A percentile compares a stretch with the other conserved stretches of the same genome.
Conservation (phyloP, 805 yeast genomes). For the Yamadazyma olivae region DNA sequence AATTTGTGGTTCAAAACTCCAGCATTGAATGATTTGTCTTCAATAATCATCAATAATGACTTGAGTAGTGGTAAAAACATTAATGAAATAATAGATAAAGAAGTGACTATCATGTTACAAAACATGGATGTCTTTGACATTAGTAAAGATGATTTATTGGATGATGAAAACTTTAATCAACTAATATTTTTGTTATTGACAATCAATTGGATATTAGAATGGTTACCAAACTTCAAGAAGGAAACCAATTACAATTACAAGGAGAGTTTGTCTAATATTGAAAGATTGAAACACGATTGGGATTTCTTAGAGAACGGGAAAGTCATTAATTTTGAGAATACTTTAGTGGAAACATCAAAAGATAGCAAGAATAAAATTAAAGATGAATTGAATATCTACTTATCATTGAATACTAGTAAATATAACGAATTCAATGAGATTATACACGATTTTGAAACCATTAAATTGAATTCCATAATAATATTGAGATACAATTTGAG, state of each 20-base stretch:
- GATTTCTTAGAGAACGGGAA: constrained; percentile 40
- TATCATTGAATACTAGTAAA: constrained; percentile 31
- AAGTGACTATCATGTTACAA: constrained; percentile 25
- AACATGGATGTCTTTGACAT: constrained; percentile 17
- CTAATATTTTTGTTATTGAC: constrained; percentile 54
- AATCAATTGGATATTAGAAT: constrained; percentile 51
- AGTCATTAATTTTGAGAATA: constrained; percentile 9
- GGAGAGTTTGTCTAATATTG: constrained; percentile 24
- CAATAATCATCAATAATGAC: constrained; percentile 14
- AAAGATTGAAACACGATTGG: constrained; percentile 38
- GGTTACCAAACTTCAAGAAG: constrained; percentile 58
- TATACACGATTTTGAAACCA: constrained; percentile 27
- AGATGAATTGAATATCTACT: constrained; percentile 20
- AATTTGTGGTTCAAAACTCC: constrained; percentile 31
- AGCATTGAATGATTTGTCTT: constrained; percentile 21
- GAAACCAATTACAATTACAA: constrained; percentile 28
- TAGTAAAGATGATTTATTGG: constrained; percentile 52
- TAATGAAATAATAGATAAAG: constrained; percentile 18
- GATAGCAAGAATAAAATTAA: background rate
- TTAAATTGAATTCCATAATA: constrained; percentile 39
- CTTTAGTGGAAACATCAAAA: constrained; percentile 13
- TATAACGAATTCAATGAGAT: constrained; percentile 34
- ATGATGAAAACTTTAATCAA: constrained; percentile 47
- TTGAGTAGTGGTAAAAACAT: constrained; percentile 10
- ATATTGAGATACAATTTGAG: constrained; percentile 58